A percentile compares a stretch with the other conserved stretches of the same genome.
Evolutionary conservation across 2,329 filamentous ascomycete genomes (phyloP).

Genomic region (Neopestalotiopsis clavispora): DNA sequence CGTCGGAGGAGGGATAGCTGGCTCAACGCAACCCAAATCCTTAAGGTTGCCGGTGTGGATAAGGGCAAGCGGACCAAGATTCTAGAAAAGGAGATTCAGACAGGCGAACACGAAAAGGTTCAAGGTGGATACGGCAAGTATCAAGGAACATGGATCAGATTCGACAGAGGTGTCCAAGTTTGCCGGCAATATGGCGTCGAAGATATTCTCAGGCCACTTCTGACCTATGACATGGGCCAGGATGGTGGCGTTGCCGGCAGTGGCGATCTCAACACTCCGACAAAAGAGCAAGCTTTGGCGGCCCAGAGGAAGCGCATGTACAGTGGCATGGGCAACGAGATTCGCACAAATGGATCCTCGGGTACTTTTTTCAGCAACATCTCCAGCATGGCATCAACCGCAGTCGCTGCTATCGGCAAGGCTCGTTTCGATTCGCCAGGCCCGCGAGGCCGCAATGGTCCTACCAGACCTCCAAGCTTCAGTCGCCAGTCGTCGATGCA

Average conservation of each 20-base stretch:
- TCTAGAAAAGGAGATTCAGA: conserved; percentile 95
- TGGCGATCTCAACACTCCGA: conserved; percentile 87
- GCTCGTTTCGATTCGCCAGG: conserved; percentile 89
- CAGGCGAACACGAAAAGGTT: conserved; percentile 96
- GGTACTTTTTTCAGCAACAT: conserved; percentile 98
- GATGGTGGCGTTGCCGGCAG: conserved; percentile 74
- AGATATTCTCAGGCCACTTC: conserved; percentile 73
- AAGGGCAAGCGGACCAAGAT: conserved; percentile 98
- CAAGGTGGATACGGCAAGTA: conserved; percentile 99
- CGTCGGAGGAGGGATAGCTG: conserved; percentile 92
- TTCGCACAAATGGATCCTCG: conserved; percentile 67
- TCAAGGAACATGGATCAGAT: conserved; percentile 98
- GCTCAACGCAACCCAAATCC: conserved; percentile 97
- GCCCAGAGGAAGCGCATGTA: conserved; percentile 93
- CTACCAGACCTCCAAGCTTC: conserved; percentile 70
- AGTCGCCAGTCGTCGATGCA: conserved; percentile 75
- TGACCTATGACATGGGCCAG: conserved; percentile 81
- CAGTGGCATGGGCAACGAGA: conserved; percentile 70
- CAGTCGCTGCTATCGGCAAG: conserved; percentile 95
- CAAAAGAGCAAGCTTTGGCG: conserved; percentile 98
- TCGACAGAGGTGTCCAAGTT: conserved; percentile 88
- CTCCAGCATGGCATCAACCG: conserved; percentile 88
- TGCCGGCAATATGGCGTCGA: conserved; percentile 82
- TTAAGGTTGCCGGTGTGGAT: conserved; percentile 96
- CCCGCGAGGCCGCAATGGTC: conserved; percentile 68